Base-by-base conservation (phyloP, 2,329 filamentous ascomycete genomes). In the Cladosporium halotolerans region DNA sequence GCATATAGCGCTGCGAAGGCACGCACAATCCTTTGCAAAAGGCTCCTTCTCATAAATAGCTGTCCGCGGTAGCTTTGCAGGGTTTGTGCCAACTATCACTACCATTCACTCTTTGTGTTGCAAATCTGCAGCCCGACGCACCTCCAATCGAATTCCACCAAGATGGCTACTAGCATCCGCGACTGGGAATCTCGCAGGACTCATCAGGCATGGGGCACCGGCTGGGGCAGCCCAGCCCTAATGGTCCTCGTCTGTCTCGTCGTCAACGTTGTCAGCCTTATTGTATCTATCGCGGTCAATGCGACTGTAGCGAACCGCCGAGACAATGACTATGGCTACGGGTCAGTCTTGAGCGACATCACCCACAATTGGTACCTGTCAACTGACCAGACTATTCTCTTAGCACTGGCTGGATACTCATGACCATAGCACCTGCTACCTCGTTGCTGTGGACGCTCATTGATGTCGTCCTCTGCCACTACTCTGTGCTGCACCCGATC, bases 111-210 rank as follows among this genome's bases (percentile, higher is more conserved):
- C 7, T 9, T 36, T n/a, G n/a, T n/a, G 9, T 36, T n/a, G n/a
- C 34, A 36, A 11, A 5, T 11, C n/a, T 11, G 4, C 9, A 36
- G 4, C 34, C 34, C 9, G 4, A n/a, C 34, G 10, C 9, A 9
- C 10, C 10, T n/a, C 36, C 13, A 39, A n/a, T 16, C 8, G 18
- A 38, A 28, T 32, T 32, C 23, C 28, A 39, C 39, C 42, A 43
- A 34, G 28, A 51, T 51, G 40, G 23, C 23, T 7, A 36, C 5
- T 4, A 51, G 36, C 40, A 28, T 51, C 33, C 48, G 48, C 48
- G 41, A 51, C n/a, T 51, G 41, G 13, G 48, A 51, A 38, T 51
- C 48, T 38, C 48, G 48, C 41, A 18, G 13, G 16, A 51, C 48
- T 13, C 48, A 51, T 18, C 40, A 23, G 32, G 48, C 48, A 11